These are phyloP conservation scores for Eucalyptus regnans DNA, from an alignment of 345 rosid species.

Conservation along the genomic window DNA sequence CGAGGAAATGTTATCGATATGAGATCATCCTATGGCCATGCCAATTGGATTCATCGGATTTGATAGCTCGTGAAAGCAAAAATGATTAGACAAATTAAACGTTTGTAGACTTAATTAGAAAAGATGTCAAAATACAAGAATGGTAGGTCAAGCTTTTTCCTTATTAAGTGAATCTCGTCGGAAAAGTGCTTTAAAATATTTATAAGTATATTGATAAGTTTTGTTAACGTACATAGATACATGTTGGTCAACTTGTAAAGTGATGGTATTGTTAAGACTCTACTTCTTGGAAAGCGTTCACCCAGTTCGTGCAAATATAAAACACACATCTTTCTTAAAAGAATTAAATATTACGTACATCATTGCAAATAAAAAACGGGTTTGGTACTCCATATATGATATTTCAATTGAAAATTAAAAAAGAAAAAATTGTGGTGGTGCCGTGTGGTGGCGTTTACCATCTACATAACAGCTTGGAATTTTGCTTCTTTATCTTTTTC, in stretches of 20 bases:
- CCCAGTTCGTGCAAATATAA: neutral
- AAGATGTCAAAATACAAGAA: neutral
- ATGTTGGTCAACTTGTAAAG: neutral
- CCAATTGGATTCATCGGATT: neutral
- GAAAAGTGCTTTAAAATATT: neutral
- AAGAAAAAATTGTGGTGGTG: neutral
- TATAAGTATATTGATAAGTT: neutral
- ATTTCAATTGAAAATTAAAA: neutral
- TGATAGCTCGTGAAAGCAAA: fast-evolving
- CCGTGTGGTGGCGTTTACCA: neutral
- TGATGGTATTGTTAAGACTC: neutral
- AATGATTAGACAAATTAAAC: fast-evolving
- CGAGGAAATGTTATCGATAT: too few relatives aligned
- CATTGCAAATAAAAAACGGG: neutral
- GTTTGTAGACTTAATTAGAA: fast-evolving
- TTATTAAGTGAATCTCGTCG: neutral
- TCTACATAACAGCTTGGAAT: neutral
- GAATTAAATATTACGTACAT: neutral
- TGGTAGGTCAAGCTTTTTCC: neutral
- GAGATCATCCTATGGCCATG: neutral
- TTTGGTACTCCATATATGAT: neutral
- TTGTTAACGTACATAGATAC: neutral
- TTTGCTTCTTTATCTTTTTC: neutral
- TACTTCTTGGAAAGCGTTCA: neutral
- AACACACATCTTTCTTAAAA: neutral